These are phyloP conservation scores for Pueraria montana DNA, from an alignment of 306 rosid genomes.

Conservation along the genomic window DNA sequence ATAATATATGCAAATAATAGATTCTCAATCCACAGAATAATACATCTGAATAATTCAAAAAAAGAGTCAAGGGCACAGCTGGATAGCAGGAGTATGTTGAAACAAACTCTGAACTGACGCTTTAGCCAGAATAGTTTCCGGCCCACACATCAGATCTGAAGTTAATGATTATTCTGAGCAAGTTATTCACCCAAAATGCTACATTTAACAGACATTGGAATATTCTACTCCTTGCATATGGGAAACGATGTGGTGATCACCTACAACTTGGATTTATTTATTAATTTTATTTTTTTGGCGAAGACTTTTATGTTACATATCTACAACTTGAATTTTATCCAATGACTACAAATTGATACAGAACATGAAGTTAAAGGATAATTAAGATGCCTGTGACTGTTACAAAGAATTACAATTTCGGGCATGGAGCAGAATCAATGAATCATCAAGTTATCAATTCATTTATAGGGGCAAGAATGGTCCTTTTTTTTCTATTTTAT, in stretches of 20 bases:
- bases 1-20: slow-evolving; percentile 11
- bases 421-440: not conserved
- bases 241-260: slow-evolving; percentile 18
- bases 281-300: not conserved
- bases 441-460: slow-evolving; percentile 9
- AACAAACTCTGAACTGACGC: not conserved
- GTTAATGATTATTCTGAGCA: slow-evolving; percentile 24
- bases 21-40: slow-evolving; percentile 15
- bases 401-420: not conserved
- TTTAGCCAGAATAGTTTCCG: slow-evolving; percentile 10
- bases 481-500: not conserved
- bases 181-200: not conserved
- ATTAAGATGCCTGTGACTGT: not conserved
- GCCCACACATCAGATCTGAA: slow-evolving; percentile 29
- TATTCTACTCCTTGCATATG: slow-evolving; percentile 1
- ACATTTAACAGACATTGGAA: not conserved
- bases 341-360: slow-evolving; percentile 20
- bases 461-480: not conserved
- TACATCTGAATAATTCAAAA: slow-evolving; percentile 18
- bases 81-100: slow-evolving; percentile 20
- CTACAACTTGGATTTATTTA: slow-evolving; percentile 2
- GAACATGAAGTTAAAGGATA: not conserved
- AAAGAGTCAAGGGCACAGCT: slow-evolving; percentile 30
- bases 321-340: not conserved
- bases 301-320: not conserved